Conservation (phyloP, 768 basidiomycete species). For the Boletus fagicola region DNA sequence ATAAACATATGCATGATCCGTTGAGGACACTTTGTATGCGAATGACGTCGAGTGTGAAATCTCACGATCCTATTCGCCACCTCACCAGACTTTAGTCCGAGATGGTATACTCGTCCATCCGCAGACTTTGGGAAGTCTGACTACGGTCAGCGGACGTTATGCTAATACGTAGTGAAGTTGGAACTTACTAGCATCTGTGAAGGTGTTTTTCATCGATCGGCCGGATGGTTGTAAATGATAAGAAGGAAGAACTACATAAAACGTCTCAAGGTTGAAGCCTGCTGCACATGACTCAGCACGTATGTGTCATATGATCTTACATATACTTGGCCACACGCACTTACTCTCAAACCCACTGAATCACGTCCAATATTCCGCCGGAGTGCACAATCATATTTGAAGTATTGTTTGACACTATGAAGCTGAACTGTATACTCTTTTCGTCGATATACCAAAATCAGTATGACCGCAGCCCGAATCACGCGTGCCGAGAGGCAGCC, state of each 20-base stretch:
- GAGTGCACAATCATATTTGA: background rate
- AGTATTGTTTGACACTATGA: background rate
- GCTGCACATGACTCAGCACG: constrained; percentile 12
- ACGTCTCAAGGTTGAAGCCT: background rate
- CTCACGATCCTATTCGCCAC: constrained; percentile 78
- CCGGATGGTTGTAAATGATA: constrained; percentile 1
- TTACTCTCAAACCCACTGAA: background rate
- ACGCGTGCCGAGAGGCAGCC: no score
- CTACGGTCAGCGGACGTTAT: background rate
- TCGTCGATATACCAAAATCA: no score
- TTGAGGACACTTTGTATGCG: background rate
- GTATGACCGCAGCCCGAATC: no score
- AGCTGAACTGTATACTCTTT: background rate
- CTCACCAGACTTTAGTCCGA: constrained; percentile 71
- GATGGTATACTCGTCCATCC: constrained; percentile 75
- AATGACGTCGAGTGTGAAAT: background rate
- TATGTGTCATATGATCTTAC: background rate
- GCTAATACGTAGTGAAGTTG: background rate
- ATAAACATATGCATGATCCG: background rate
- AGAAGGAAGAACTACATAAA: background rate
- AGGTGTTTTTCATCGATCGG: constrained; percentile 55
- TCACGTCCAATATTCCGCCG: no score
- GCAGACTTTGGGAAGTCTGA: constrained; percentile 75
- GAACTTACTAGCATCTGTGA: constrained; percentile 66
- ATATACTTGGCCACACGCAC: background rate